Base-by-base conservation (phyloP, 164 flowering plant genomes). In the Berberis thunbergii region DNA sequence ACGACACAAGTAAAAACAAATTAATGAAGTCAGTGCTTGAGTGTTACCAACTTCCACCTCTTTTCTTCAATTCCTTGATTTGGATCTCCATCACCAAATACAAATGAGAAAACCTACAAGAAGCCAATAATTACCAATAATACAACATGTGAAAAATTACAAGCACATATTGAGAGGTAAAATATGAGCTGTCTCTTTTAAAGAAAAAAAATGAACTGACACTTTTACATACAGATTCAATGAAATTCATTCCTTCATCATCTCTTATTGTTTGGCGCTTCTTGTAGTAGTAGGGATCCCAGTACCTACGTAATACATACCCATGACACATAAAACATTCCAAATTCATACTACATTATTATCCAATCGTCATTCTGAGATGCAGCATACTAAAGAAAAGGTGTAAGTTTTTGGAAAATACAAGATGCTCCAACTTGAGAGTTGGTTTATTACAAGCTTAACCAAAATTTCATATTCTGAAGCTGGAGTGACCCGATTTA, bases 31-130 rank as follows among this genome's bases (percentile, higher is more conserved):
- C 78, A 84, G 75, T 74, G 75, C 75, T 79, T 64, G 70, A 76
- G 61, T 70, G 82, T 84, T 95, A 95, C 99, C 97, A 86, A 77
- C 86, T 91, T 89, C 99, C 99, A 95, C 78, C 99, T 87, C 76
- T 89, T 82, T 78, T 95, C 99, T 86, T 95, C 97, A 68, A 89
- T 87, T 75, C 96, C 99, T 86, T 87, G 85, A 77, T 95, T 95
- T 63, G 99, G 99, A 82, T 95, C 97, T 65, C 97, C 99, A 68
- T 95, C 99, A 41, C 99, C 99, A 77, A 95, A 95, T 8, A 91
- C 99, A 76, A 91, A 89, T 49, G 99, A 95, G 76, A 95, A 95
- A 66, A 89, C 86, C 99, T 95, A 75, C 68, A 78, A 46, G 52
- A 11, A 41, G 67, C 10, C 43, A 2, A 67, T 43, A 70, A 49